These are phyloP conservation scores for Viola odorata DNA, from an alignment of 345 rosid species.

Conservation along the genomic window DNA sequence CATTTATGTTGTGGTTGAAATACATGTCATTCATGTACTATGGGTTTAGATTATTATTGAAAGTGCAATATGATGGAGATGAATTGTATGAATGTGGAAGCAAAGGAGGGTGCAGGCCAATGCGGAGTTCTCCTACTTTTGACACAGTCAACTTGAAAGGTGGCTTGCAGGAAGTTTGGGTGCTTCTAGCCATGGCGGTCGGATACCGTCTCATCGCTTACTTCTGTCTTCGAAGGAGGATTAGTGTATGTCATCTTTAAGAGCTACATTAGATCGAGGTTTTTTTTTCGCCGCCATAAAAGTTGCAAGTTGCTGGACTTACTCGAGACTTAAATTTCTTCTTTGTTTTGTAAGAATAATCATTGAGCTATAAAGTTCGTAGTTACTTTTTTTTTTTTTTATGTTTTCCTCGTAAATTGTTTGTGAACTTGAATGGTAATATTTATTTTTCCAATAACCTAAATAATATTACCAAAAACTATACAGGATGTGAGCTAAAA, in stretches of 20 bases:
- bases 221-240: constrained; percentile 62
- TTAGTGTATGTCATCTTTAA: constrained; percentile 55
- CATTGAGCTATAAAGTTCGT: too few species aligned
- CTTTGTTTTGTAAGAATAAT: too few species aligned
- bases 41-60: constrained; percentile 77
- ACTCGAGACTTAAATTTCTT: too few species aligned
- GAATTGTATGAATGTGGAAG: constrained; percentile 68
- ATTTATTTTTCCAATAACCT: too few species aligned
- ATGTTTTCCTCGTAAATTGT: too few species aligned
- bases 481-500: too few species aligned
- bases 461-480: too few species aligned
- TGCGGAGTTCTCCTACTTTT: constrained; percentile 78
- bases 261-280: background rate
- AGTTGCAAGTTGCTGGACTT: too few species aligned
- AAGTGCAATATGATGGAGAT: constrained; percentile 79
- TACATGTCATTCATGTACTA: constrained; percentile 75
- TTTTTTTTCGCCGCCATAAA: background rate
- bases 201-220: constrained; percentile 63
- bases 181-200: constrained; percentile 73
- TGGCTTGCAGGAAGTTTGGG: constrained; percentile 88
- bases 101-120: constrained; percentile 58
- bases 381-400: too few species aligned
- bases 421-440: too few species aligned
- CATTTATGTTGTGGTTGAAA: constrained; percentile 74
- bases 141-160: constrained; percentile 69